Evolutionary conservation across 257 asterid species (phyloP).

Genomic region (Capsicum pubescens): DNA sequence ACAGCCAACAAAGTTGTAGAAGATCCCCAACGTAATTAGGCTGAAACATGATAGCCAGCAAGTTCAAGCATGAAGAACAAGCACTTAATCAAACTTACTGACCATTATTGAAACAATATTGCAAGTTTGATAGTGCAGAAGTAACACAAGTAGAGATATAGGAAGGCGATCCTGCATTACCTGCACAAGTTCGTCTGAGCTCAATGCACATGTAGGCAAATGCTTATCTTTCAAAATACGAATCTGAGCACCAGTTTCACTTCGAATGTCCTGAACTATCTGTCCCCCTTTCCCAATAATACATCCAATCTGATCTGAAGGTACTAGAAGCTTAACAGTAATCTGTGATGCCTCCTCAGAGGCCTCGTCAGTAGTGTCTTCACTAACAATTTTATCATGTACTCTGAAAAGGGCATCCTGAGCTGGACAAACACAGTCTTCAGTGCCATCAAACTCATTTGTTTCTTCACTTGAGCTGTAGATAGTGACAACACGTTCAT

Average conservation of each 20-base stretch:
- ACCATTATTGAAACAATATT: not conserved
- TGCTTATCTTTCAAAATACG: conserved; percentile 40
- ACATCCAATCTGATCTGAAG: conserved; percentile 43
- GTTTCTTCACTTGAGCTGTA: conserved; percentile 42
- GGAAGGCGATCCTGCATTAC: conserved; percentile 30
- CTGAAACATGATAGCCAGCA: not conserved
- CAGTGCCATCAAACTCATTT: conserved; percentile 34
- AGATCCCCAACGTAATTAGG: not conserved
- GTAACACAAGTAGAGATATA: conserved; percentile 3
- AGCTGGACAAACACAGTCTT: conserved; percentile 37
- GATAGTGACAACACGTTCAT: conserved; percentile 40
- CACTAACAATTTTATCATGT: conserved; percentile 37
- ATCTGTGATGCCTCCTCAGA: conserved; percentile 31
- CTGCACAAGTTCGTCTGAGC: conserved; percentile 42
- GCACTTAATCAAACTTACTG: not conserved
- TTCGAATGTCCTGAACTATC: conserved; percentile 41
- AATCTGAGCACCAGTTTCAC: conserved; percentile 41
- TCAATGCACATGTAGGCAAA: conserved; percentile 40
- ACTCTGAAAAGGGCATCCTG: conserved; percentile 41
- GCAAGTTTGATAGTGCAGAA: not conserved
- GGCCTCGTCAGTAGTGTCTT: conserved; percentile 31
- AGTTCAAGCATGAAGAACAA: not conserved
- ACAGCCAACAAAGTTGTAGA: conserved; percentile 5
- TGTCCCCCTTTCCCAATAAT: conserved; percentile 42
- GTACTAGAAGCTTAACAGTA: conserved; percentile 38